Conservation (phyloP, 2,329 filamentous ascomycete genomes). For the Sporothrix globosa region DNA sequence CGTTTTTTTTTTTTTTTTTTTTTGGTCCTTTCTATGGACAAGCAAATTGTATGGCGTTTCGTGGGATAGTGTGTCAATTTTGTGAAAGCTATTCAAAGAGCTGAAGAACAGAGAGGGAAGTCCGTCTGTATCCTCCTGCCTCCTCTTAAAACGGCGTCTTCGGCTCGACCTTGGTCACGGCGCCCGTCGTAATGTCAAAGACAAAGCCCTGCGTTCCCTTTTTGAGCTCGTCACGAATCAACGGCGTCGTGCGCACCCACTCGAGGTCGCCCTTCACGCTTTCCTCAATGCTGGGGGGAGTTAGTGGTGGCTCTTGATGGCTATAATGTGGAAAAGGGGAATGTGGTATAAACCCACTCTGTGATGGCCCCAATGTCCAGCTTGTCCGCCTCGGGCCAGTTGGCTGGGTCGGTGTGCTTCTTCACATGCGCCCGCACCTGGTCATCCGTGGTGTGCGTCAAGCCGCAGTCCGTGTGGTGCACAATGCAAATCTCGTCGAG, state of each 20-base stretch:
- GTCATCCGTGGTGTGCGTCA: neutral
- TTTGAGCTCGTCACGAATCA: conserved; percentile 8
- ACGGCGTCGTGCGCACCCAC: conserved; percentile 11
- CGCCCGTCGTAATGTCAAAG: conserved; percentile 22
- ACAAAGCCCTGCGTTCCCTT: conserved; percentile 11
- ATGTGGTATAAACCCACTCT: neutral
- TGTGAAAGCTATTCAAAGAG: too few species aligned
- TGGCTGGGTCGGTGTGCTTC: neutral
- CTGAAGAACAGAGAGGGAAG: too few species aligned
- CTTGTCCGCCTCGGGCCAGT: conserved; percentile 8
- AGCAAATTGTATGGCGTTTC: too few species aligned
- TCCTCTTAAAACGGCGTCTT: neutral
- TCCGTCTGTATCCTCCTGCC: neutral
- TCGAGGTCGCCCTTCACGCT: conserved; percentile 19
- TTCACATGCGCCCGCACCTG: conserved; percentile 3
- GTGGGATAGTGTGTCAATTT: too few species aligned
- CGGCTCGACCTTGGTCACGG: conserved; percentile 19
- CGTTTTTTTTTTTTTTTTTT: too few species aligned
- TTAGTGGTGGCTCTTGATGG: neutral
- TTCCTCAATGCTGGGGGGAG: neutral
- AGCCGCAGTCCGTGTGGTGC: conserved; percentile 25
- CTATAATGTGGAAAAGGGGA: neutral
- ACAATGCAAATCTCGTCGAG: conserved; percentile 14
- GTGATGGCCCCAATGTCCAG: neutral
- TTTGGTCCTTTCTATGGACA: too few species aligned